phyloP scores from a whole-genome alignment of 306 rosid species.

The cucumber (Cucumis sativus) region DNA sequence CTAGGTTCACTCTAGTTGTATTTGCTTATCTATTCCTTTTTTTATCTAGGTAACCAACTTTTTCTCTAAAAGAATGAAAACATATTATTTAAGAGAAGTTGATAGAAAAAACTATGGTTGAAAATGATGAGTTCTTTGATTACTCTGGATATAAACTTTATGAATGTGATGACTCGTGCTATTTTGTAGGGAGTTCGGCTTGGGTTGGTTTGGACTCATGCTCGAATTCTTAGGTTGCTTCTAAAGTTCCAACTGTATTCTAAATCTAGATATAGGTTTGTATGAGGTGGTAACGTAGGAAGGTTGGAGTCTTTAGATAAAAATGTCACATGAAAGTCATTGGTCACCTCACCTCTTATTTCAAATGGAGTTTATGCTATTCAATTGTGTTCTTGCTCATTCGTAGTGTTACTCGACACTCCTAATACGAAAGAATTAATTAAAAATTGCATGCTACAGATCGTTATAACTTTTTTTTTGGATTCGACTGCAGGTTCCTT shows the following conservation, averaged over 20 bases:
- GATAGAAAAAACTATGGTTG: background rate
- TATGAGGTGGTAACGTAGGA: background rate
- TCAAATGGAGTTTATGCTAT: background rate
- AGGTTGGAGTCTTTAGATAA: background rate
- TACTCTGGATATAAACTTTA: background rate
- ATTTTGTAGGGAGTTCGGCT: background rate
- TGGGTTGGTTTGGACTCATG: background rate
- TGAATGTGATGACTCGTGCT: background rate
- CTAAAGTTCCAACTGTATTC: background rate
- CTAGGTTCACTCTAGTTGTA: too few species aligned
- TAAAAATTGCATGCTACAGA: background rate
- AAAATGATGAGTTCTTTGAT: background rate
- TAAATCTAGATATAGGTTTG: background rate
- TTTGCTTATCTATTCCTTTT: background rate
- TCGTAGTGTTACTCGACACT: background rate
- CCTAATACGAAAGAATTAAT: background rate
- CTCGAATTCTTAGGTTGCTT: background rate
- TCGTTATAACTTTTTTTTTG: slow-evolving; percentile 10
- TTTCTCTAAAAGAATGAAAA: background rate
- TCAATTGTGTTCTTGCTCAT: background rate
- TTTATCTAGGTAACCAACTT: background rate
- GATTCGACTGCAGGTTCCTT: slow-evolving; percentile 35
- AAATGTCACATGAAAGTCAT: background rate
- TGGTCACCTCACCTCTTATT: background rate
- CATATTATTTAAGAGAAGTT: background rate